Conservation (phyloP, 108 stramenopile species). For the Chaetoceros tenuissimus region DNA sequence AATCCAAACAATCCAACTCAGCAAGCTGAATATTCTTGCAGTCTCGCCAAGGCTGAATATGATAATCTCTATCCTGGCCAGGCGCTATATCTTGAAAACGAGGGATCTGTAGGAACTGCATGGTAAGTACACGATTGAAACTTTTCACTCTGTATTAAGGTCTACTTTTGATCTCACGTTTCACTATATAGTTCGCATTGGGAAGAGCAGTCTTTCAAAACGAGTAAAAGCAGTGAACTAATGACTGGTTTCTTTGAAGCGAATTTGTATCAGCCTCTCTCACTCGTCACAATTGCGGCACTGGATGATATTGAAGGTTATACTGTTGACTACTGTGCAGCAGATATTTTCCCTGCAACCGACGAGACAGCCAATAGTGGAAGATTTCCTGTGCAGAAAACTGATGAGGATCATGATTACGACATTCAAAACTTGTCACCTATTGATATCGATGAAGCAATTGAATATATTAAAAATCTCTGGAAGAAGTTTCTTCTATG, state of each 20-base stretch:
- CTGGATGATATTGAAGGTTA: constrained; percentile 10
- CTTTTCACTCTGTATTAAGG: no score
- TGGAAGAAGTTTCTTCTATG: no score
- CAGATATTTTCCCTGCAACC: neutral
- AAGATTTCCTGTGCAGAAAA: no score
- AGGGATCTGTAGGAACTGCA: constrained; percentile 2
- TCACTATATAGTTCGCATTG: no score
- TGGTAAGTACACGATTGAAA: no score
- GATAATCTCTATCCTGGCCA: neutral
- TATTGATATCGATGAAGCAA: no score
- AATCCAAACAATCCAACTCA: neutral
- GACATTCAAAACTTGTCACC: no score
- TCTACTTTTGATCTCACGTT: no score
- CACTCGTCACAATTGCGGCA: constrained; percentile 2
- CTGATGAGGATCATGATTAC: no score
- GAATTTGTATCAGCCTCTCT: constrained; percentile 1
- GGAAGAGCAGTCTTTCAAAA: neutral
- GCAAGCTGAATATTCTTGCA: constrained; percentile 1
- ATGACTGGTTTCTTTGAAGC: constrained; percentile 10
- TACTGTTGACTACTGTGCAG: constrained; percentile 2
- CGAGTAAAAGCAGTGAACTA: neutral
- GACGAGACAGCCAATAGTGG: constrained; percentile 1
- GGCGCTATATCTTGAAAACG: neutral
- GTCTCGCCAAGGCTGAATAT: constrained; percentile 1
- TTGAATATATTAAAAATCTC: no score